Conservation (phyloP, 805 yeast species). For the Yamadazyma takamatsuzukensis region DNA sequence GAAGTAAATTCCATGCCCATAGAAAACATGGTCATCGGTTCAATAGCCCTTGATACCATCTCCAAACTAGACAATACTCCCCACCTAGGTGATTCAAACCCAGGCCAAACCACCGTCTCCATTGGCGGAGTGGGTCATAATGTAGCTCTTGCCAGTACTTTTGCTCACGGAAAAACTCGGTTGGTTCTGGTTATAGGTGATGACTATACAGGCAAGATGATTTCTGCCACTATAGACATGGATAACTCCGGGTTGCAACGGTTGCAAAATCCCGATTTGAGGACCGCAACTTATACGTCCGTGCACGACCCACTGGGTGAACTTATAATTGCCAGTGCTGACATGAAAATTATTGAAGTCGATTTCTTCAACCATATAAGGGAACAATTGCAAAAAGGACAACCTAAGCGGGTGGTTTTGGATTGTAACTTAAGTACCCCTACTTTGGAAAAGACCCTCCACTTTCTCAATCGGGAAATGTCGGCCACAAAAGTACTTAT, state of each 20-base stretch:
- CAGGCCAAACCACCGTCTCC: constrained; percentile 53
- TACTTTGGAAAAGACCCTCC: constrained; percentile 36
- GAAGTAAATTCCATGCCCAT: no score
- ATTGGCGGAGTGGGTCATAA: constrained; percentile 88
- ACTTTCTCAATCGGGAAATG: constrained; percentile 13
- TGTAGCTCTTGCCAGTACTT: constrained; percentile 61
- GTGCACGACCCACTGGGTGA: constrained; percentile 61
- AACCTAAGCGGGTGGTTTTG: constrained; percentile 51
- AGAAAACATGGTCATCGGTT: constrained; percentile 64
- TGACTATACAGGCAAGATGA: constrained; percentile 49
- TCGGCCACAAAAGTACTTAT: constrained; percentile 48
- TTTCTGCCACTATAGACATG: constrained; percentile 18
- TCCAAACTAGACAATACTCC: constrained; percentile 37
- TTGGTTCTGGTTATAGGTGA: constrained; percentile 60
- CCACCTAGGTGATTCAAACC: constrained; percentile 62
- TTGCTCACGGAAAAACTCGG: constrained; percentile 23
- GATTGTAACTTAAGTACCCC: constrained; percentile 64
- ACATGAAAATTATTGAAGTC: constrained; percentile 66
- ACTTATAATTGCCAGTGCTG: constrained; percentile 74
- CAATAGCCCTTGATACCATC: constrained; percentile 72
- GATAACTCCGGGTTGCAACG: constrained; percentile 43
- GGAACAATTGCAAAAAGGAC: constrained; percentile 32
- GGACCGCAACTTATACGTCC: constrained; percentile 73
- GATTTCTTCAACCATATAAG: constrained; percentile 41
- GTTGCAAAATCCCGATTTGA: constrained; percentile 12